These are phyloP conservation scores for Rubia occidens DNA, from an alignment of 305 asterid species.

Conservation along the genomic window DNA sequence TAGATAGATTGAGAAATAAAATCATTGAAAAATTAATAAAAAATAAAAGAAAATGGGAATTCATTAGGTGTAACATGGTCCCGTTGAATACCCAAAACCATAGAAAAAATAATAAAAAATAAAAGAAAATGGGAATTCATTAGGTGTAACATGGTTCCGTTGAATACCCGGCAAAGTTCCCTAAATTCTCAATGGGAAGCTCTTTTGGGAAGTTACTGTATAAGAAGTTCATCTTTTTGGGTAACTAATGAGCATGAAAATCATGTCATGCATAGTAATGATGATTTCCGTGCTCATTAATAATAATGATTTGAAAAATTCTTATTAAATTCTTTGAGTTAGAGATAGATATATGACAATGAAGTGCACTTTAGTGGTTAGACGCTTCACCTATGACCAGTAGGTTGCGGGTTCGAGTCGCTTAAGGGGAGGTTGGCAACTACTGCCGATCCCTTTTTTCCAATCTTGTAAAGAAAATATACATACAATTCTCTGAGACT, in stretches of 20 bases:
- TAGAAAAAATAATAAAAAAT: not conserved
- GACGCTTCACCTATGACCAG: not conserved
- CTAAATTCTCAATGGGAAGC: too few species aligned
- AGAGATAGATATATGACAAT: not conserved
- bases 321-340: not conserved
- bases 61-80: not conserved
- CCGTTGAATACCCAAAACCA: too few species aligned
- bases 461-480: not conserved
- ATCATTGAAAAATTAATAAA: not conserved
- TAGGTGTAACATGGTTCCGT: not conserved
- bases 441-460: not conserved
- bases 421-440: not conserved
- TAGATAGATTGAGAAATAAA: not conserved
- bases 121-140: not conserved
- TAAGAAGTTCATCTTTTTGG: too few species aligned
- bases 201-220: too few species aligned
- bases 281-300: not conserved
- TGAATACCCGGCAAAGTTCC: too few species aligned
- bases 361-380: not conserved
- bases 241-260: not conserved
- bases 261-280: not conserved
- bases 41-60: not conserved
- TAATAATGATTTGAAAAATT: not conserved
- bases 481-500: not conserved
- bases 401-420: not conserved